These are phyloP conservation scores for Aspergillus ruber DNA, from an alignment of 2,329 filamentous ascomycete genomes.

Conservation along the genomic window DNA sequence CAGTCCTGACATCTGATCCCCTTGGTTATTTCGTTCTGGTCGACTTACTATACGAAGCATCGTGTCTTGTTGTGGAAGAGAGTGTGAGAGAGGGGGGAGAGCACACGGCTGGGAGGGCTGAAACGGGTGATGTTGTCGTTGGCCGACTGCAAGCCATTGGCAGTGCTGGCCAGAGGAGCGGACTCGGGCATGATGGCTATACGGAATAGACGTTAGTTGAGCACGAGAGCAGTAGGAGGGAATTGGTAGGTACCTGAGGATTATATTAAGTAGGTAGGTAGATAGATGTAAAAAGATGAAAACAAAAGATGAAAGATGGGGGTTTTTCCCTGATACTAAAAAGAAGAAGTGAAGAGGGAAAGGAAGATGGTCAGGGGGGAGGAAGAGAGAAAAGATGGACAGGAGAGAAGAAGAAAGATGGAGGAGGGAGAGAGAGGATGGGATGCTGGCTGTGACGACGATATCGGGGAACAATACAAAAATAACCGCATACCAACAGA, in stretches of 20 bases:
- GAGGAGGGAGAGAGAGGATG: constrained; percentile 20
- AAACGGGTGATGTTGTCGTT: constrained; percentile 99
- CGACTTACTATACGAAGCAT: constrained; percentile 90
- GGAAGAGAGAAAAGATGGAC: constrained; percentile 13
- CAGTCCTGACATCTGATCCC: neutral
- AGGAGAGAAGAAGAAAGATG: constrained; percentile 16
- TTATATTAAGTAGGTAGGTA: constrained; percentile 12
- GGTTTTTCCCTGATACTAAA: neutral
- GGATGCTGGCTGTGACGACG: constrained; percentile 3
- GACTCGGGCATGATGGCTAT: constrained; percentile 51
- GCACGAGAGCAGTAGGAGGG: neutral
- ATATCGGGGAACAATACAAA: constrained; percentile 5
- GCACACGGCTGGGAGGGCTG: constrained; percentile 79
- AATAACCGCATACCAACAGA: neutral
- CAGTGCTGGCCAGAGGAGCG: constrained; percentile 43
- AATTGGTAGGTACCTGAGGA: constrained; percentile 1
- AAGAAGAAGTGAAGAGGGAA: constrained; percentile 8
- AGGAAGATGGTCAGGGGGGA: constrained; percentile 7
- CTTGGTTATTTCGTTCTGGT: neutral
- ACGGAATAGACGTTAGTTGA: neutral
- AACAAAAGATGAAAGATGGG: neutral
- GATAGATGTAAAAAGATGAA: constrained; percentile 5
- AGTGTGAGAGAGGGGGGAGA: constrained; percentile 83
- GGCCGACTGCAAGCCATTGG: constrained; percentile 59
- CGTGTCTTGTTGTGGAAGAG: constrained; percentile 99